A percentile compares a stretch with the other conserved stretches of the same genome.
These are phyloP conservation scores for Rhizoclosmatium hyalinum DNA, from an alignment of 371 early-diverging fungal species.

Conservation along the genomic window DNA sequence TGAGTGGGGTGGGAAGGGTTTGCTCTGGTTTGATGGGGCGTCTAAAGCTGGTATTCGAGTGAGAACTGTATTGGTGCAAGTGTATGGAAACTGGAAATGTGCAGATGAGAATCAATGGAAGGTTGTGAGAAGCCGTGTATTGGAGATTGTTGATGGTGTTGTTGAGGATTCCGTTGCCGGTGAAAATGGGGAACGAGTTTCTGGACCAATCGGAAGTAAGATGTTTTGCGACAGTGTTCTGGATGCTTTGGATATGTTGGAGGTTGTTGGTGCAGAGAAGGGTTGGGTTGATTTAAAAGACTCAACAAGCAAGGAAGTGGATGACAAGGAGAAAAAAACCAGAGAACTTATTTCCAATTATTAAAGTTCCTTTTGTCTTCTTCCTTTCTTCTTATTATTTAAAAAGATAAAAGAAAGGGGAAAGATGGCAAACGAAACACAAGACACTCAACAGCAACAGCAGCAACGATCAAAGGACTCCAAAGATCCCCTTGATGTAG, in stretches of 20 bases:
- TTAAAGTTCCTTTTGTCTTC: too few relatives aligned
- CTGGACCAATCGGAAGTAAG: neutral
- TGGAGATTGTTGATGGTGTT: neutral
- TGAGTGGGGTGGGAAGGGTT: neutral
- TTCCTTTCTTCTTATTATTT: too few relatives aligned
- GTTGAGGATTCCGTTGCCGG: too few relatives aligned
- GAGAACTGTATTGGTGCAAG: neutral
- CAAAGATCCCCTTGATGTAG: conserved; percentile 13
- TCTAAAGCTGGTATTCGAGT: neutral
- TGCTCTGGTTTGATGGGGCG: neutral
- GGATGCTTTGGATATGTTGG: neutral
- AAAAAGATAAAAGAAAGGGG: too few relatives aligned
- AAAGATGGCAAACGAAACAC: too few relatives aligned
- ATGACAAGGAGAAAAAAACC: too few relatives aligned
- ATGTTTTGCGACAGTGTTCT: neutral
- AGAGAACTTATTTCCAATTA: too few relatives aligned
- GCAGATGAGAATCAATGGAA: neutral
- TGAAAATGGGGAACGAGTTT: neutral
- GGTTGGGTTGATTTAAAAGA: neutral
- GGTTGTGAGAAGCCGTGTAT: neutral
- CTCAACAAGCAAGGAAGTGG: neutral
- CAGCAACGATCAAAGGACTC: neutral
- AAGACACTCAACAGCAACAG: too few relatives aligned
- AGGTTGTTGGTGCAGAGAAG: neutral
- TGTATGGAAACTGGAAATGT: neutral